Evolutionary conservation across 208 protist species (phyloP).

Genomic region (Leptomonas pyrrhocoris): DNA sequence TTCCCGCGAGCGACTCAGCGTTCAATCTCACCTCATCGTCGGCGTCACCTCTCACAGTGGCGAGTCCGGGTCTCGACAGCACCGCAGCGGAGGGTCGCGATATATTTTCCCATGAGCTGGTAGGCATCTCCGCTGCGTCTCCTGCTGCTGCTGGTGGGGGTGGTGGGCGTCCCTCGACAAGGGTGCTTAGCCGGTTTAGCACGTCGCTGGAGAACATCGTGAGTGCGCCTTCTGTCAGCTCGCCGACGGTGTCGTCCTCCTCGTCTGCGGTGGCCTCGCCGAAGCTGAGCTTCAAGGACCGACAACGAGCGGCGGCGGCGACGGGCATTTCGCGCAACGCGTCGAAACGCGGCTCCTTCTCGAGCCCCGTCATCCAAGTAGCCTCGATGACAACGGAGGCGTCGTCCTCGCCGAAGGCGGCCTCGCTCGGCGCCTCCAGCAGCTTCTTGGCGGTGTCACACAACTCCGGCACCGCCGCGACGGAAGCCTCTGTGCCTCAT

Average conservation of each 20-base stretch:
- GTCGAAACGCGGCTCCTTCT: background rate
- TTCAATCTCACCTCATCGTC: background rate
- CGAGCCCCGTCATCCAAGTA: background rate
- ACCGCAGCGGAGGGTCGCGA: background rate
- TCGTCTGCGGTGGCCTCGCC: constrained; percentile 1
- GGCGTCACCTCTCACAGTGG: background rate
- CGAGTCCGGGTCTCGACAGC: background rate
- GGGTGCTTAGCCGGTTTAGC: background rate
- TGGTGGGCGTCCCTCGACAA: background rate
- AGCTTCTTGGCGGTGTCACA: background rate
- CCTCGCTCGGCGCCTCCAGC: background rate
- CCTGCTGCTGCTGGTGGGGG: no score
- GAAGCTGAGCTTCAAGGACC: constrained; percentile 29
- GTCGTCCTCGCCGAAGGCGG: background rate
- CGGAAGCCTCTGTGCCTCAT: background rate
- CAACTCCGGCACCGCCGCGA: background rate
- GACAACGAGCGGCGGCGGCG: constrained; percentile 15
- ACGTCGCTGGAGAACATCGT: constrained; percentile 2
- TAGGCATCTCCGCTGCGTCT: no score
- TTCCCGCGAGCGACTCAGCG: background rate
- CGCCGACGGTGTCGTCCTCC: constrained; percentile 1
- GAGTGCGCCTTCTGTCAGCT: constrained; percentile 2
- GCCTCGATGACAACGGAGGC: background rate
- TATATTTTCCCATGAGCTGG: no score
- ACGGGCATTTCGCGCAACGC: background rate